Evolutionary conservation across 192 early-diverging fungal genomes (phyloP), one percentile per base, ranked within the genome.

Genomic region (Coemansia sp.): DNA sequence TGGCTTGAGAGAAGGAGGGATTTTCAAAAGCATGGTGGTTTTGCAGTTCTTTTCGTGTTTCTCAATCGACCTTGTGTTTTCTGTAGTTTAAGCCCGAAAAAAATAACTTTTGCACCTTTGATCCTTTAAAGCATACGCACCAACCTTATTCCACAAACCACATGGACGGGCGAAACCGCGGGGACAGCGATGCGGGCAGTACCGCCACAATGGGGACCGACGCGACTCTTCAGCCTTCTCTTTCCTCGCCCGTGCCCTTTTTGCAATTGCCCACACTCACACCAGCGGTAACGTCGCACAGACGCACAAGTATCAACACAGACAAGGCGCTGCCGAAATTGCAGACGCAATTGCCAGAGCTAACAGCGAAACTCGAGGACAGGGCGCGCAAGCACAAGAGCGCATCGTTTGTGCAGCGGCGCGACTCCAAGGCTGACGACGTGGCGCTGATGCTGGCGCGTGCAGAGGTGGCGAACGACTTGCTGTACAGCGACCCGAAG

Each of bases 401-500:
- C 29, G 50, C 50, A 1, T 16, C 27, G 27, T 44, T 48, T 48
- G 5, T 22, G 23, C 38, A 18, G 44, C n/a, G 22, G 16, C 38
- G 38, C 6, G 62, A 71, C 24, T 58, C 60, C 4, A 48, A 44
- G 18, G 5, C 42, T 21, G 58, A 58, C 40, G 43, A 46, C 16
- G 18, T 50, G 18, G 65, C 56, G 18, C 51, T 71, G 54, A 71
- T 68, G 69, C 62, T 71, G 28, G 69, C 69, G 28, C 65, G 69
- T 8, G 75, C 61, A 6, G 65, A 71, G 12, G 75, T 72, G 8
- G 73, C 73, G 29, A 77, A 78, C 62, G 69, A 68, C 44, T 46
- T 71, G 2, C 38, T 71, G 38, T 71, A 38, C 50, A 64, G 28
- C 44, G 69, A 78, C 50, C 69, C 75, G 16, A 78, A 71, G 64